Percentiles rank a stretch among this genome's conserved stretches.
Conservation (phyloP, 768 basidiomycete species). For the Russula sp. region DNA sequence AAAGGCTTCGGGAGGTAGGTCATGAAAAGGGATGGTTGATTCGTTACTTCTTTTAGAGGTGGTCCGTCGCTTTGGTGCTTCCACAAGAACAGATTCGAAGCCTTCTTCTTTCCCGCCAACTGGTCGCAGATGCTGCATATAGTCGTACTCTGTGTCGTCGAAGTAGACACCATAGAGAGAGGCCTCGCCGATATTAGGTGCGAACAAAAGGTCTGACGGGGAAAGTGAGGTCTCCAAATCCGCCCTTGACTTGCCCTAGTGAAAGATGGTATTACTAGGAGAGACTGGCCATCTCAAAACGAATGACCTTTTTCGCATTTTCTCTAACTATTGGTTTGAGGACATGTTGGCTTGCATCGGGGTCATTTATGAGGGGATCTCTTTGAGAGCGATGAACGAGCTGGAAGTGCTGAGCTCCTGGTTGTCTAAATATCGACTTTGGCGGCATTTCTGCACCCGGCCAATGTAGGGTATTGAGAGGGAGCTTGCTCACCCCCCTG, state of each 20-base stretch:
- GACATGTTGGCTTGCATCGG: slow-evolving; percentile 84
- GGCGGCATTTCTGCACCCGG: slow-evolving; percentile 47
- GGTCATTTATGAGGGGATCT: slow-evolving; percentile 92
- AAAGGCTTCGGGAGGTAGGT: slow-evolving; percentile 63
- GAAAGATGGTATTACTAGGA: slow-evolving; percentile 7
- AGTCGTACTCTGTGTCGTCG: slow-evolving; percentile 96
- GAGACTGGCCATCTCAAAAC: neutral
- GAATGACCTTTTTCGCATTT: slow-evolving; percentile 58
- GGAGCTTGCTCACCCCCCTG: too few relatives aligned
- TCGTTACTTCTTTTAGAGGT: slow-evolving; percentile 38
- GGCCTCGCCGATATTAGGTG: slow-evolving; percentile 77
- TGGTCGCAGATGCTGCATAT: slow-evolving; percentile 90
- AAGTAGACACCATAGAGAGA: slow-evolving; percentile 85
- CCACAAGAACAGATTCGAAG: slow-evolving; percentile 73
- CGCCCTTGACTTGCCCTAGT: slow-evolving; percentile 72
- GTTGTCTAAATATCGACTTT: slow-evolving; percentile 85
- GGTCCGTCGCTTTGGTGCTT: slow-evolving; percentile 48
- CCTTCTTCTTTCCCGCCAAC: slow-evolving; percentile 76
- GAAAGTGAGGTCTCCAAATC: slow-evolving; percentile 64
- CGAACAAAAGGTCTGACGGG: slow-evolving; percentile 43
- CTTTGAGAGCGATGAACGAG: slow-evolving; percentile 94
- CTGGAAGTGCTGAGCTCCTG: slow-evolving; percentile 90
- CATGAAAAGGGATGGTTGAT: slow-evolving; percentile 39
- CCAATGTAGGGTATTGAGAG: too few relatives aligned
- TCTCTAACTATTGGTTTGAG: slow-evolving; percentile 74